Conservation (phyloP, 2,329 filamentous ascomycete species). For the Beauveria rudraprayagi region DNA sequence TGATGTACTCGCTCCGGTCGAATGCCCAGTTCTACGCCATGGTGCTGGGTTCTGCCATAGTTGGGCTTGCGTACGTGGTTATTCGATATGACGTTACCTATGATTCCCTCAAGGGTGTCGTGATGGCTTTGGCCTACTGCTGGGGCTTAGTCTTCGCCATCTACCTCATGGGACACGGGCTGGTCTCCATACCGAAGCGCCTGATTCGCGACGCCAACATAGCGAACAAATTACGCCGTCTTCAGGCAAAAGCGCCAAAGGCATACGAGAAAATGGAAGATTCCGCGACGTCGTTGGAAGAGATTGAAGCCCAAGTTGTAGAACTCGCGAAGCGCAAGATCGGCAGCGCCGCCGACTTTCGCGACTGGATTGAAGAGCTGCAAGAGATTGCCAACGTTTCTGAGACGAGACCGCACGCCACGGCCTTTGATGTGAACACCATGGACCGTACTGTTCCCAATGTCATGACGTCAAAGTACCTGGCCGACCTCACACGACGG, state of each 20-base stretch:
- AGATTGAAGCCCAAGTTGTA: conserved; percentile 70
- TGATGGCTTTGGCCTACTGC: conserved; percentile 92
- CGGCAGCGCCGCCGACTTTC: conserved; percentile 65
- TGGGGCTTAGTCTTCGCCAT: conserved; percentile 90
- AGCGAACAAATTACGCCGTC: conserved; percentile 60
- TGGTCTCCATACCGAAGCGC: conserved; percentile 80
- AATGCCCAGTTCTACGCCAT: conserved; percentile 88
- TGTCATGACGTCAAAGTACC: conserved; percentile 85
- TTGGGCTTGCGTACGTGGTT: conserved; percentile 77
- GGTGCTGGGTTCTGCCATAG: conserved; percentile 58
- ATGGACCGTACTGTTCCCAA: conserved; percentile 53
- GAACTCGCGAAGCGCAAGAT: conserved; percentile 76
- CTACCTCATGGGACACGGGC: conserved; percentile 93
- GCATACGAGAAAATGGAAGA: conserved; percentile 85
- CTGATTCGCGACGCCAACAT: conserved; percentile 75
- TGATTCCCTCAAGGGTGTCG: conserved; percentile 66
- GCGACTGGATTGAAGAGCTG: conserved; percentile 94
- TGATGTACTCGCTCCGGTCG: conserved; percentile 75
- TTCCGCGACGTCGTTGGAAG: conserved; percentile 68
- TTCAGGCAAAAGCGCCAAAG: conserved; percentile 73
- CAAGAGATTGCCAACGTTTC: conserved; percentile 66
- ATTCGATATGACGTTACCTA: conserved; percentile 67
- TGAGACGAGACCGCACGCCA: conserved; percentile 45
- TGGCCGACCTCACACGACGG: conserved; percentile 80
- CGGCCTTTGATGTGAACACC: conserved; percentile 33